phyloP scores from a whole-genome alignment of 192 early-diverging fungal genomes.

The Backusella circina region DNA sequence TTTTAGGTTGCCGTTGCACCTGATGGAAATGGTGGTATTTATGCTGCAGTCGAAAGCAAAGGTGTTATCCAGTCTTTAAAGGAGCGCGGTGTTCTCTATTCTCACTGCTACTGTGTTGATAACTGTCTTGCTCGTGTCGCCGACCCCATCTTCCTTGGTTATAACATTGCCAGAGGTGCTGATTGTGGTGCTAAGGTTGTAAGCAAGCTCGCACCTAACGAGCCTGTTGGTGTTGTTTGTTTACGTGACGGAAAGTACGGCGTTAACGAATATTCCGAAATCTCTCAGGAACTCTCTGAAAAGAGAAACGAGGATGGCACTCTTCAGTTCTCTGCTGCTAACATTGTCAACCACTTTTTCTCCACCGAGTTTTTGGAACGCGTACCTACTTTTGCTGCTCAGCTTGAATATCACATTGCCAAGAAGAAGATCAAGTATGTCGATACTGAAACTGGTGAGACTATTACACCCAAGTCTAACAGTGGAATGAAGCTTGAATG shows the following conservation, averaged over 20 bases:
- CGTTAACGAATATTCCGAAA: slow-evolving; percentile 98
- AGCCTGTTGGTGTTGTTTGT: slow-evolving; percentile 96
- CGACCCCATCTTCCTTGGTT: slow-evolving; percentile 94
- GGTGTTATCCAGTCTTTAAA: slow-evolving; percentile 80
- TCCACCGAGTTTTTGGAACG: slow-evolving; percentile 85
- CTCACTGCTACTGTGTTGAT: slow-evolving; percentile 97
- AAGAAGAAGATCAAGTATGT: slow-evolving; percentile 97
- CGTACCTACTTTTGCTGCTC: slow-evolving; percentile 76
- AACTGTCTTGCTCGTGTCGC: slow-evolving; percentile 97
- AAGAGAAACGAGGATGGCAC: slow-evolving; percentile 62
- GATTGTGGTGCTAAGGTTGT: slow-evolving; percentile 96
- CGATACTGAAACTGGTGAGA: slow-evolving; percentile 71
- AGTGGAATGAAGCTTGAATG: slow-evolving; percentile 99
- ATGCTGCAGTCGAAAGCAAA: slow-evolving; percentile 83
- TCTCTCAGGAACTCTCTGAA: slow-evolving; percentile 70
- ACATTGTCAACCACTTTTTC: slow-evolving; percentile 99
- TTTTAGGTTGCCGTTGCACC: slow-evolving; percentile 73
- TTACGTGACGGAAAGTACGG: slow-evolving; percentile 74
- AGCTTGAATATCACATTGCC: slow-evolving; percentile 95
- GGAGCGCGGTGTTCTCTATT: slow-evolving; percentile 77
- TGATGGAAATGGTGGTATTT: slow-evolving; percentile 94
- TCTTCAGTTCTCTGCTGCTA: slow-evolving; percentile 87
- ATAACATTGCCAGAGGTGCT: slow-evolving; percentile 82
- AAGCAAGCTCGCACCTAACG: slow-evolving; percentile 79
- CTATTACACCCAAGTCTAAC: slow-evolving; percentile 66